These are phyloP conservation scores for Ganoderma leucocontextum DNA, from an alignment of 1,284 basidiomycete species.

Conservation along the genomic window DNA sequence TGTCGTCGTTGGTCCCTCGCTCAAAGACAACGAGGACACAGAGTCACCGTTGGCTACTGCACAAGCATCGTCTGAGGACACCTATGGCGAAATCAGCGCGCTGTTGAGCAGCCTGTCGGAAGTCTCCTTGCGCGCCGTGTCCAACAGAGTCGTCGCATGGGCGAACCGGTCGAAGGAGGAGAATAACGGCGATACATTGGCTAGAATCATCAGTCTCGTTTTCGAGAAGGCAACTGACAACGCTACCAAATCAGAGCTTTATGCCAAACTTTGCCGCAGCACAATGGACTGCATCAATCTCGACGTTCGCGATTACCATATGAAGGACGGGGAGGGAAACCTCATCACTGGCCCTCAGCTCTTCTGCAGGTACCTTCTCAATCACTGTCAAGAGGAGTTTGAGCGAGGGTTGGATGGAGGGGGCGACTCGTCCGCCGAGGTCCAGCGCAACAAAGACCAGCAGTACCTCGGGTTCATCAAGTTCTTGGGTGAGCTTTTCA, in stretches of 20 bases:
- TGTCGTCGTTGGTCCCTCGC: too few species aligned
- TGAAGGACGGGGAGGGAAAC: constrained; percentile 80
- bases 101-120: constrained; percentile 96
- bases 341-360: constrained; percentile 88
- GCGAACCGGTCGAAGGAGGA: constrained; percentile 93
- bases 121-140: constrained; percentile 93
- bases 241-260: constrained; percentile 22
- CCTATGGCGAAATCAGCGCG: constrained; percentile 92
- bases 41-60: background rate
- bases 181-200: constrained; percentile 91
- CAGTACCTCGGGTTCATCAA: constrained; percentile 95
- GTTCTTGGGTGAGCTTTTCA: constrained; percentile 98
- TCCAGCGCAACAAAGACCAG: constrained; percentile 88
- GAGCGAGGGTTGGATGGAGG: constrained; percentile 51
- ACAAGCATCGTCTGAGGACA: constrained; percentile 66
- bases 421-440: constrained; percentile 52
- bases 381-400: constrained; percentile 62
- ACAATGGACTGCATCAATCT: constrained; percentile 77
- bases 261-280: constrained; percentile 50
- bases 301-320: constrained; percentile 87
- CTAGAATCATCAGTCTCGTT: constrained; percentile 93
- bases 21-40: background rate
- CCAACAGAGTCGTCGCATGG: constrained; percentile 63
- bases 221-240: constrained; percentile 89
- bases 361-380: constrained; percentile 79